Evolutionary conservation across 192 early-diverging fungal species (phyloP).

Genomic region (Coemansia umbellata): DNA sequence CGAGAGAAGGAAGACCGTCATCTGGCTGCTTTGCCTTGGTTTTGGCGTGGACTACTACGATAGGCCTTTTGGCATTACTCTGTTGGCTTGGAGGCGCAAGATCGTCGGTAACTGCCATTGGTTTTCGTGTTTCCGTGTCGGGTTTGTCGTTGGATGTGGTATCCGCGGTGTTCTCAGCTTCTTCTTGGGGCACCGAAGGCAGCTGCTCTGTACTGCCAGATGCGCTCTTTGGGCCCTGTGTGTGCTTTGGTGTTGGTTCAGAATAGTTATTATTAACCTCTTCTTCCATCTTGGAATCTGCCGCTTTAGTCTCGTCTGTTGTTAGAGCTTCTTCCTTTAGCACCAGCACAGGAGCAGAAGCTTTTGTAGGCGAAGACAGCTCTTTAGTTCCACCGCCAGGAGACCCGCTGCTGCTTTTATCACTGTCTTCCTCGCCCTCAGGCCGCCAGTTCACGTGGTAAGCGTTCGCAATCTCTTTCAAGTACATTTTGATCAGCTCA

Average conservation of each 20-base stretch:
- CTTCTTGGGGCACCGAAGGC: background rate
- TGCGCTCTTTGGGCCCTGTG: no score
- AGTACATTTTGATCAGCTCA: constrained; percentile 76
- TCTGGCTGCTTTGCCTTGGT: constrained; percentile 14
- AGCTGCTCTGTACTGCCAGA: background rate
- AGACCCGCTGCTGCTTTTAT: constrained; percentile 9
- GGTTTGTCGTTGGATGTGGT: background rate
- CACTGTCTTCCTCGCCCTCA: constrained; percentile 41
- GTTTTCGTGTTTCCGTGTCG: no score
- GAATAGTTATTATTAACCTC: no score
- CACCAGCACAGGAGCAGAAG: background rate
- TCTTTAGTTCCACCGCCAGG: constrained; percentile 15
- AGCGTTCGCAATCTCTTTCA: constrained; percentile 82
- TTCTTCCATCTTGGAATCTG: background rate
- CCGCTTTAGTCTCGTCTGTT: background rate
- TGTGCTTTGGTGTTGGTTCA: no score
- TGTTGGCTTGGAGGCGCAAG: no score
- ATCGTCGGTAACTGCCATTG: no score
- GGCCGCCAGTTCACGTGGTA: constrained; percentile 73
- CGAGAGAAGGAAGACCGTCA: constrained; percentile 62
- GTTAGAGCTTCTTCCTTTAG: background rate
- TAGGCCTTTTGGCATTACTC: no score
- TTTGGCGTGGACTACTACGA: background rate
- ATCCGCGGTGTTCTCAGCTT: background rate
- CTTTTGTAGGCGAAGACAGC: no score